Conservation (phyloP, 2,329 filamentous ascomycete genomes). For the Endothia cerciana region DNA sequence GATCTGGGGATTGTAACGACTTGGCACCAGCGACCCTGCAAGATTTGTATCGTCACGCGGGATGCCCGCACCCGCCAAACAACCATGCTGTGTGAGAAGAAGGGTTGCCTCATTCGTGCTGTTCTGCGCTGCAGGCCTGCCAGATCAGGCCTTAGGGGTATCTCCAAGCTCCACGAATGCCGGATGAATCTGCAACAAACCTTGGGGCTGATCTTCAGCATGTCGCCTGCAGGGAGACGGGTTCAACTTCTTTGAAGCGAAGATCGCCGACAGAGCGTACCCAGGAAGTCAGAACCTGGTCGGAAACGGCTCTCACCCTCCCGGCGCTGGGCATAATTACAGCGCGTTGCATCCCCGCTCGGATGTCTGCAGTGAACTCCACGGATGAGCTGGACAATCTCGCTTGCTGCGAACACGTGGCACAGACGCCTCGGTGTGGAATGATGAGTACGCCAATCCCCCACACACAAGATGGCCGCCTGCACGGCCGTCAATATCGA, state of each 20-base stretch:
- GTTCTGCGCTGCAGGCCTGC: neutral
- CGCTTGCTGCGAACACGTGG: constrained; percentile 7
- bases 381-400: neutral
- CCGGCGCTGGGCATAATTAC: too few species aligned
- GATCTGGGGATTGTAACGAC: too few species aligned
- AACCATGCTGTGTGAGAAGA: neutral
- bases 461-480: neutral
- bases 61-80: constrained; percentile 6
- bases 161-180: neutral
- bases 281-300: neutral
- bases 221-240: neutral
- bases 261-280: neutral
- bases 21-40: neutral
- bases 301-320: too few species aligned
- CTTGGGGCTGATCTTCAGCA: neutral
- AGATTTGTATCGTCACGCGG: neutral
- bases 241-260: too few species aligned
- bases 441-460: neutral
- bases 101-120: neutral
- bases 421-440: neutral
- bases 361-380: neutral
- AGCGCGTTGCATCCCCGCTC: neutral
- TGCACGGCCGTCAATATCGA: neutral
- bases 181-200: neutral
- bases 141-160: neutral